A percentile compares a stretch with the other conserved stretches of the same genome.
phyloP scores from a whole-genome alignment of 805 yeast genomes.

The Zygosaccharomyces pseudorouxii region DNA sequence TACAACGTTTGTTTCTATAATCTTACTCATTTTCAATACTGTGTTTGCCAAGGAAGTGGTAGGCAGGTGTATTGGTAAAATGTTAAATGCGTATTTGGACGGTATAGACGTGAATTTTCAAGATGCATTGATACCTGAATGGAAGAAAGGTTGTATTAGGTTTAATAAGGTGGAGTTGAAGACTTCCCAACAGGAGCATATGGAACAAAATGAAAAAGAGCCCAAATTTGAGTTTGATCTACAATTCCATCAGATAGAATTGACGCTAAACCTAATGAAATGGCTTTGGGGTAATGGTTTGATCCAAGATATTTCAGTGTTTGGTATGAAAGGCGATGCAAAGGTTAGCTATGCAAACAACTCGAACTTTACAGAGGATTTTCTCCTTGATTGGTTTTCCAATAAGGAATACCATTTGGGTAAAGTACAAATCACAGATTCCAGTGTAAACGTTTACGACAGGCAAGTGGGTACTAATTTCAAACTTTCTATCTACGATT shows the following conservation, averaged over 20 bases:
- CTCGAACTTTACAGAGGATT: conserved; percentile 12
- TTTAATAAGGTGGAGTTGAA: conserved; percentile 71
- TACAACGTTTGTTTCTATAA: conserved; percentile 81
- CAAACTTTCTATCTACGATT: conserved; percentile 55
- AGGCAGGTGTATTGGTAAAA: conserved; percentile 73
- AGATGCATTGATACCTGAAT: conserved; percentile 86
- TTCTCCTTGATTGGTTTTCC: conserved; percentile 31
- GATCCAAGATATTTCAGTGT: conserved; percentile 68
- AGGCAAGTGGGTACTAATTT: conserved; percentile 18
- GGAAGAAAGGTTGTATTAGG: conserved; percentile 80
- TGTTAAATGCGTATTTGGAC: conserved; percentile 66
- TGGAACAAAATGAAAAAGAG: conserved; percentile 1
- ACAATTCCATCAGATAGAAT: conserved; percentile 71
- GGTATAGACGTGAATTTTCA: conserved; percentile 79
- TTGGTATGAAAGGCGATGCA: conserved; percentile 79
- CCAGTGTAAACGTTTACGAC: conserved; percentile 28
- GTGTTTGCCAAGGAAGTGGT: conserved; percentile 84
- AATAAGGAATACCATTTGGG: conserved; percentile 40
- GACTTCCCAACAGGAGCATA: conserved; percentile 42
- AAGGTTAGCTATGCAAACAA: conserved; percentile 47
- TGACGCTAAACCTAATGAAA: conserved; percentile 72
- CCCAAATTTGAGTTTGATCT: conserved; percentile 62
- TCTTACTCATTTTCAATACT: conserved; percentile 70
- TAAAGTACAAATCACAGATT: conserved; percentile 39
- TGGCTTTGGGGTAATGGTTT: conserved; percentile 89